Conservation (phyloP, 345 rosid genomes). For the Aurinia saxatilis region DNA sequence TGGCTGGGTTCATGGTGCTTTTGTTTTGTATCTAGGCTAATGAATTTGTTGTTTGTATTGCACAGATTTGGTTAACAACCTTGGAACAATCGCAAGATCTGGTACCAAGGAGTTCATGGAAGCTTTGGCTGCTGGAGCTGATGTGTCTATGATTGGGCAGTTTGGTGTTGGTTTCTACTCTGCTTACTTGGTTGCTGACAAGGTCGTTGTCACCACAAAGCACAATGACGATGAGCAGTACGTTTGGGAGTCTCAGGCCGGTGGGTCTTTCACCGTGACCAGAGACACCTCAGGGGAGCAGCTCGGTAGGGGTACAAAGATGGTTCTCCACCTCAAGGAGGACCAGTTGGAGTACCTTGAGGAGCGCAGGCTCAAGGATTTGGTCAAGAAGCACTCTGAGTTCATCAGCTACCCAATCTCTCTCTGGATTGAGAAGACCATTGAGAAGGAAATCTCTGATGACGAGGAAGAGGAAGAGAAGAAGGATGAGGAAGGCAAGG, state of each 20-base stretch:
- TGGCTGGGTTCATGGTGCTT: no score
- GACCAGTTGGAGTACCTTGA: conserved; percentile 88
- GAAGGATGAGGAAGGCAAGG: no score
- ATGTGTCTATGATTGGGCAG: conserved; percentile 88
- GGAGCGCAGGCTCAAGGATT: conserved; percentile 76
- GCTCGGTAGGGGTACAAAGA: conserved; percentile 79
- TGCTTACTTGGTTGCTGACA: conserved; percentile 76
- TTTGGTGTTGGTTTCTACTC: no score
- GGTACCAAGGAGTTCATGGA: no score
- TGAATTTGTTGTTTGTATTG: no score
- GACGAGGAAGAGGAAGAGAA: conserved; percentile 77
- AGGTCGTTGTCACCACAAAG: no score
- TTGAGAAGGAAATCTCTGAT: conserved; percentile 78
- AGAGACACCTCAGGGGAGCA: conserved; percentile 61
- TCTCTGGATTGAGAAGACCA: no score
- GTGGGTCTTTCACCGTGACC: no score
- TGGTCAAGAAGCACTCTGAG: no score
- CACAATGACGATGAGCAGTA: no score
- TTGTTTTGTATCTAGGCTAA: no score
- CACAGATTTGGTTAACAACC: conserved; percentile 78
- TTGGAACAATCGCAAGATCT: conserved; percentile 90
- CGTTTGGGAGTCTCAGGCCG: no score
- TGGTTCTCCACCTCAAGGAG: conserved; percentile 65
- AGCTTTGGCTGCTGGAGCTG: conserved; percentile 82
- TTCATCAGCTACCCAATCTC: conserved; percentile 82